Evolutionary conservation across 352 stramenopile genomes (phyloP), one percentile per base, ranked within the genome.

Genomic region (Pythium rhizo-oryzae): DNA sequence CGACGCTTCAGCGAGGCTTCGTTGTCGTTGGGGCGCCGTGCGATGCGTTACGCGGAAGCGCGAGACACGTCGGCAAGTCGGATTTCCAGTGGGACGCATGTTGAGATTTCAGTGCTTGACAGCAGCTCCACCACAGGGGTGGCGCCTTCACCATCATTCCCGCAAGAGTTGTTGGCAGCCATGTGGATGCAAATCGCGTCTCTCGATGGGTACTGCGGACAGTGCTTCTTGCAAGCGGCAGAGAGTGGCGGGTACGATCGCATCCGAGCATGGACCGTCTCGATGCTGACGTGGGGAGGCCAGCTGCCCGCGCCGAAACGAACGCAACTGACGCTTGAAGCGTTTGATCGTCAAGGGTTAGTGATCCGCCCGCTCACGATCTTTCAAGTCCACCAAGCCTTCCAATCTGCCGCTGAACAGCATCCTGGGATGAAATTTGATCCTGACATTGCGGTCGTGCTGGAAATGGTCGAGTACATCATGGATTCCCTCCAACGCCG

Each of bases 141-240:
- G n/a, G 54, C 51, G 12, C 11, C 66, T 67, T 78, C 43, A 44
- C 37, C 43, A 43, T 65, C 67, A 3, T 92, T 94, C 28, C 77
- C 86, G 0, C 76, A 89, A 57, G 84, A 94, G 59, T 55, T 94
- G 8, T 60, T 96, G 18, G 81, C 85, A 0, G 75, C 91, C n/a
- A 64, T 93, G 23, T 96, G 88, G 88, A 96, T 93, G 82, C 77
- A 90, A 15, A 62, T 94, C 8, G 88, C 87, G 23, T 87, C 82
- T 21, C 41, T 94, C 50, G 88, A 96, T 37, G 88, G 86, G 4
- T 92, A 93, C 52, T 96, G 88, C 33, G 88, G 88, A 0, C 86
- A 96, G 56, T 88, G 81, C 44, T 77, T 96, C 21, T 75, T 94
- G 9, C 82, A 96, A 51, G 88, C 88, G 21, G 84, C 84, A 5